Base-by-base conservation (phyloP, 1,284 basidiomycete genomes). In the Athelia psychrophila region DNA sequence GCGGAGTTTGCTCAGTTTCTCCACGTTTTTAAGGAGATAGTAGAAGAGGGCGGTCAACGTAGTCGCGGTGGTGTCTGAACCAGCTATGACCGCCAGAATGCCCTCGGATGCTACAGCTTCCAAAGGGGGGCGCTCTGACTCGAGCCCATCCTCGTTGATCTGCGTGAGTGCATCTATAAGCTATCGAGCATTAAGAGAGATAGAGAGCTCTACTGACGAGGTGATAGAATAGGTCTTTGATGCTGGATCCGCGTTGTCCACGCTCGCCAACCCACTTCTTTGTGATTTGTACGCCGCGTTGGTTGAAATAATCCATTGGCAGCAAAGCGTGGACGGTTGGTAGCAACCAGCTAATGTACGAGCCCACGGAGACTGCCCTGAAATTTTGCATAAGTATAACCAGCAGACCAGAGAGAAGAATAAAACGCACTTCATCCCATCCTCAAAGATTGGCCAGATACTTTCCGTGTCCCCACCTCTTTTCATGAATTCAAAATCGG, bases 21-120 rank as follows among this genome's bases (percentile, higher is more conserved):
- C 30, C 9, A 49, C 51, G 27, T 56, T 30, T 19, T 30, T 46
- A 8, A 58, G 12, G 8, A 58, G 45, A 35, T 49, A 51, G 35
- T 44, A 57, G 27, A 52, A 40, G 5, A 49, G 13, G 22, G 36
- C 47, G 10, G 36, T 44, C 3, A 57, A 38, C 1, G 56, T 47
- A 16, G 49, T 55, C 1, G 48, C 51, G 2, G 64, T 66, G 0
- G 69, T 70, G 44, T 71, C 70, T 8, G 70, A 67, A 19, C 70
- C 70, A 5, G 61, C 61, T 15, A 61, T 33, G 12, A 63, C 55
- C 13, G 54, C 51, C 6, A 59, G 40, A 1, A 24, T 20, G 15
- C 53, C 45, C 22, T 56, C 56, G 13, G 49, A 25, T 3, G 47
- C 35, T 8, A 54, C 27, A n/a, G 38, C 50, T 16, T 49, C 40